Evolutionary conservation across 257 asterid genomes (phyloP), one percentile per base, ranked within the genome.

Genomic region (Lycium barbarum): DNA sequence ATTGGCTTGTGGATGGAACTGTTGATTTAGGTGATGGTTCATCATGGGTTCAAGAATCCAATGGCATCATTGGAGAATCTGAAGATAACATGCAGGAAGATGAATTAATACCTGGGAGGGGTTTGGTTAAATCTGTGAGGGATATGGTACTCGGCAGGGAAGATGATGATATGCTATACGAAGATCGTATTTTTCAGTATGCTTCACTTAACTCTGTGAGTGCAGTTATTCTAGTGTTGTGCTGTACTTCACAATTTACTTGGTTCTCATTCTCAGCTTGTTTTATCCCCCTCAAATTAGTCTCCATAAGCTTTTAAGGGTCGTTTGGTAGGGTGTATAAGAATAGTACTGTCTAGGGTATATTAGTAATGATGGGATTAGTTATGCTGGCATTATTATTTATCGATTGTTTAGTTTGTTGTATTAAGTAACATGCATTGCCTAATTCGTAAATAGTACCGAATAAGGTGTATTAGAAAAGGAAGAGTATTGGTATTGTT

Each of bases 201-300:
- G 98, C 99, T 59, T 95, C 99, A 7, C 72, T 89, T 74, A 94
- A 94, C 89, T 94, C 98, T 87, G 99, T 97, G 81, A 90, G 95
- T 91, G 86, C 72, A 81, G 40, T 86, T 82, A 49, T 61, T 73
- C n/a, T 79, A 55, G 61, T 66, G 47, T 81, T 20, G 0, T 22
- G 38, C 70, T 20, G 9, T 59, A 7, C 9, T 5, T 22, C 15
- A 5, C 67, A 7, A 66, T 81, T 86, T 55, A 0, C 45, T 61
- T 82, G 36, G 9, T 67, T 84, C 79, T 55, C 80, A 49, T 79
- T 83, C 15, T 83, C 51, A 33, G 49, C 9, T 40, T 81, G 36
- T 6, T 65, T 76, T 15, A 13, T 9, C 47, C 22, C 18, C 43
- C 74, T 35, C 81, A 73, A 43, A 18, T 71, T 71, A 18, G 40